Evolutionary conservation across 202 grass and related monocot genomes (phyloP).

Genomic region (Musa balbisiana): DNA sequence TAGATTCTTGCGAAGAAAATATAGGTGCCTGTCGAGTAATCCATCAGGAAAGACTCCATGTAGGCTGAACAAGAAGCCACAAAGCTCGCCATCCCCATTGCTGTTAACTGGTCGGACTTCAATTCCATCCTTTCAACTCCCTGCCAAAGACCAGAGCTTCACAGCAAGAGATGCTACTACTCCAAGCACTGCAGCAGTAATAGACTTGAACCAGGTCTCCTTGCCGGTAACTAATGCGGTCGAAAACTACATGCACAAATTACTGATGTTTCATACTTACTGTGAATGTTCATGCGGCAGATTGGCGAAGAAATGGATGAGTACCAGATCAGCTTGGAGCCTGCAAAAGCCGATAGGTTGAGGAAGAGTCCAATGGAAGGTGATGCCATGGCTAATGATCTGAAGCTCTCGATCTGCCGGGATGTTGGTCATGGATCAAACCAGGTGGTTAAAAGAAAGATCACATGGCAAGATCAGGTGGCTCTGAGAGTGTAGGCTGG

Average conservation of each 20-base stretch:
- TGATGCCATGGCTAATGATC: slow-evolving; percentile 22
- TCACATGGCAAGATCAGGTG: slow-evolving; percentile 66
- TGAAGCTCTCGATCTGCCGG: slow-evolving; percentile 36
- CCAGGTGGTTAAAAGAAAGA: slow-evolving; percentile 56
- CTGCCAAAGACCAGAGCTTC: background rate
- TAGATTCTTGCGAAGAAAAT: slow-evolving; percentile 62
- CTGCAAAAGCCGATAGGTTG: slow-evolving; percentile 17
- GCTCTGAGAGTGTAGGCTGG: slow-evolving; percentile 39
- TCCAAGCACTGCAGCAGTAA: slow-evolving; percentile 27
- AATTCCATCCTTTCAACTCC: background rate
- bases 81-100: slow-evolving; percentile 13
- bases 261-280: background rate
- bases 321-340: slow-evolving; percentile 15
- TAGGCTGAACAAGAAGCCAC: slow-evolving; percentile 32
- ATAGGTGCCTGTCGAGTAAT: slow-evolving; percentile 25
- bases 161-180: slow-evolving; percentile 25
- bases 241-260: background rate
- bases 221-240: slow-evolving; percentile 33
- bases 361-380: slow-evolving; percentile 23
- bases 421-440: slow-evolving; percentile 35
- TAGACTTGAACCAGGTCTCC: slow-evolving; percentile 54
- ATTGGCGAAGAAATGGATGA: slow-evolving; percentile 27
- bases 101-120: background rate
- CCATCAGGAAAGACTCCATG: slow-evolving; percentile 18
- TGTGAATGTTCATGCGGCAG: slow-evolving; percentile 30